Evolutionary conservation across 2,329 filamentous ascomycete genomes (phyloP), one percentile per base, ranked within the genome.

Genomic region (Erysiphe pulchra): DNA sequence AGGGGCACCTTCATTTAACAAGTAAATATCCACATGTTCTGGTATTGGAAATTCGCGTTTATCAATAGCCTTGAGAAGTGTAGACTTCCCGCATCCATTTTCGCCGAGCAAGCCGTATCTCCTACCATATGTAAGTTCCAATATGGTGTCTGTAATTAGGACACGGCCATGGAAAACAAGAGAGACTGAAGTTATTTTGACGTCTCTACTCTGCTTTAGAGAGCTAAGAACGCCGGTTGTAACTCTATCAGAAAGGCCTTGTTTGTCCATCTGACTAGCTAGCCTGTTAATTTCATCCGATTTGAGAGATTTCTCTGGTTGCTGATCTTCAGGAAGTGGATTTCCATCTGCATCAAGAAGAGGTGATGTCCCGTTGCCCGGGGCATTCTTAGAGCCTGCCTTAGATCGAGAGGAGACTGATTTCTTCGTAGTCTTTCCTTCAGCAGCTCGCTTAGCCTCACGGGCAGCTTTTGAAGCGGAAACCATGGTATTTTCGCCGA

Each of bases 51-150:
- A 98, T 65, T 98, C 92, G 66, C 90, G 81, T 59, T 77, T 78
- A 56, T 80, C 79, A 61, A 98, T 93, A 54, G 90, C 75, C 69
- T 94, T 95, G 60, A 98, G 74, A 32, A 98, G 66, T n/a, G 90
- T 98, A 52, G 82, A 92, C 73, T 98, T 98, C 63, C 90, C 90
- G 65, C 90, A 98, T 53, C 90, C 90, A 79, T 98, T 98, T 73
- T 98, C 90, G 59, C 90, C 90, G 52, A 98, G 69, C 48, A 98
- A 70, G 62, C 90, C 90, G 62, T 98, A 98, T 58, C 90, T 77
- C 57, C 86, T 81, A n/a, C 45, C 45, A 40, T 84, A 90, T 61
- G 81, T 87, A 58, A 98, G 72, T 65, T 98, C 92, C 62, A 98
- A 71, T 44, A 78, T 92, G 51, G 82, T 82, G 65, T 98, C 90